Base-by-base conservation (phyloP, 768 basidiomycete genomes). In the Phaeotremella fagi region DNA sequence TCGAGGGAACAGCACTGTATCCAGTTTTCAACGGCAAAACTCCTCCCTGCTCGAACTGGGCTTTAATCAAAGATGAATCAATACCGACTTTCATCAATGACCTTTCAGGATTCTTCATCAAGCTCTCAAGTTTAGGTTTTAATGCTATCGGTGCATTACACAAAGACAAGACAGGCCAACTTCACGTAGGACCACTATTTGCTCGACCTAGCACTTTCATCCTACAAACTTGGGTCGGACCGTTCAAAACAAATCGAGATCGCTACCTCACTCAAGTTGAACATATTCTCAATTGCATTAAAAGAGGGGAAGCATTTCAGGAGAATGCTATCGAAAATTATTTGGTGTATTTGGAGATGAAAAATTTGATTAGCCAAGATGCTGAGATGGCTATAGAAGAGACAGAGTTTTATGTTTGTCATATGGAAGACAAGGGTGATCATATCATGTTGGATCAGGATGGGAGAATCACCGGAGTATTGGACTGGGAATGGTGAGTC, bases 401-500 rank as follows among this genome's bases (percentile, higher is more conserved):
- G 22, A 41, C 12, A 11, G 50, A 29, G 6, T 65, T 52, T 52
- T 65, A 38, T 37, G 47, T 63, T 24, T 50, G 49, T 26, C 56
- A 62, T 35, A 45, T 42, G 53, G 42, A 64, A 23, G 56, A 55
- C 33, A 61, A 61, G 29, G 70, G 61, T 15, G 67, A 59, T 53
- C 69, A 72, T 24, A 55, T 62, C 20, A 50, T 72, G 26, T 55
- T 72, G 38, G 56, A 63, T 41, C 46, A 60, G 16, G n/a, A n/a
- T n/a, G 41, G 52, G 53, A 43, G 61, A 25, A 65, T 68, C 35
- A 31, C 55, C 9, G 54, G 60, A 14, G 59, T 72, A 44, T 65
- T 72, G 31, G 61, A 72, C 47, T 72, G 71, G 71, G 71, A 72
- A 37, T 64, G 57, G 48, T 45, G 18, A 45, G 44, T 43, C 33